A percentile compares a stretch with the other conserved stretches of the same genome.
Conservation (phyloP, 331 rosid species). For the Quercus tomentella region DNA sequence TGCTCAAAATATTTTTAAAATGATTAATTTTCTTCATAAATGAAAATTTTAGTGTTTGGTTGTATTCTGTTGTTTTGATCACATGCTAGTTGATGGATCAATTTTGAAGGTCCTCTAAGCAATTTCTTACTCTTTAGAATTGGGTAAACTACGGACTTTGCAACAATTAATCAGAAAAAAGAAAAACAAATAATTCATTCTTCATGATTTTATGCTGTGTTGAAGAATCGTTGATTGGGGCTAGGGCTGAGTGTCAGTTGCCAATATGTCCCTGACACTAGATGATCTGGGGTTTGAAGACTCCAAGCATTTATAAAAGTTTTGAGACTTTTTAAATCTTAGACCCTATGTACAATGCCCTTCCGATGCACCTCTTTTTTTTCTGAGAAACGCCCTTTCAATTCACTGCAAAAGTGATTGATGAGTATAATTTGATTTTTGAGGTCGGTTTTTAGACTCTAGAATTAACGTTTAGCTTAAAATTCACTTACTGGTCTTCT, state of each 20-base stretch:
- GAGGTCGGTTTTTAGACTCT: too few relatives aligned
- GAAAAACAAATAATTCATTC: too few relatives aligned
- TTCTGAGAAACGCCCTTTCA: background rate
- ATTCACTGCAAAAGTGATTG: background rate
- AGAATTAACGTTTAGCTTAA: too few relatives aligned
- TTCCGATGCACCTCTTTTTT: too few relatives aligned
- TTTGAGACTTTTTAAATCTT: too few relatives aligned
- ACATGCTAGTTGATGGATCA: background rate
- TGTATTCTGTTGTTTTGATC: conserved; percentile 1
- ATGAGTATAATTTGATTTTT: too few relatives aligned
- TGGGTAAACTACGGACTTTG: too few relatives aligned
- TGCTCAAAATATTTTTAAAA: background rate
- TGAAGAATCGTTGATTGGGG: background rate
- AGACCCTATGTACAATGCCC: too few relatives aligned
- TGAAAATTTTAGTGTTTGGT: background rate
- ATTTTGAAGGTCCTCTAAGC: background rate
- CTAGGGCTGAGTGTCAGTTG: background rate
- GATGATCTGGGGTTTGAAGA: too few relatives aligned
- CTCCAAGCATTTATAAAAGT: background rate
- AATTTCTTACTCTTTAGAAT: background rate
- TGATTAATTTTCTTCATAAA: background rate
- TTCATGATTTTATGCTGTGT: background rate
- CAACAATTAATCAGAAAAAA: too few relatives aligned
- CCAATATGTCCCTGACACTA: background rate
- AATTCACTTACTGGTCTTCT: too few relatives aligned